These are phyloP conservation scores for Rhizopogon vinicolor DNA, from an alignment of 768 basidiomycete species.

Conservation along the genomic window DNA sequence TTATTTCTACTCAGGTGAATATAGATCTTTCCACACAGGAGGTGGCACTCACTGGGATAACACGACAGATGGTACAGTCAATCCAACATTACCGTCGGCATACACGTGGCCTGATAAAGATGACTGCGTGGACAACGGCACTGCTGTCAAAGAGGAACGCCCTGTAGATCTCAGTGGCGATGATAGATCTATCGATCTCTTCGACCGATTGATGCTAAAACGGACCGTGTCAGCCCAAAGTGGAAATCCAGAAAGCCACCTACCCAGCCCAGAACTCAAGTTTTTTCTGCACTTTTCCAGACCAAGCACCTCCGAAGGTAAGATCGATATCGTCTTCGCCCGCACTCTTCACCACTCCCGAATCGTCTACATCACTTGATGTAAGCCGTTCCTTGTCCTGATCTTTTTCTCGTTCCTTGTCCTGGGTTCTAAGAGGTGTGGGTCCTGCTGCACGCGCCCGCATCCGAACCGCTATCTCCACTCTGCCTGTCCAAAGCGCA, in stretches of 20 bases:
- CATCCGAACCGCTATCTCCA: slow-evolving; percentile 22
- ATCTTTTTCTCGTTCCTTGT: slow-evolving; percentile 24
- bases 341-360: slow-evolving; percentile 12
- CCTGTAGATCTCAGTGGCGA: slow-evolving; percentile 17
- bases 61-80: slow-evolving; percentile 34
- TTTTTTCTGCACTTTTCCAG: slow-evolving; percentile 41
- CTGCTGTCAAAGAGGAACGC: slow-evolving; percentile 23
- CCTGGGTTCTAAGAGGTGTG: slow-evolving; percentile 17
- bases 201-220: slow-evolving; percentile 30
- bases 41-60: slow-evolving; percentile 31
- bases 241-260: slow-evolving; percentile 11
- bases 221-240: slow-evolving; percentile 5
- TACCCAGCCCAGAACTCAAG: slow-evolving; percentile 47
- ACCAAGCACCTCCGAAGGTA: slow-evolving; percentile 32
- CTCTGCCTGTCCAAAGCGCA: slow-evolving; percentile 29
- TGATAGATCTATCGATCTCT: slow-evolving; percentile 21
- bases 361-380: slow-evolving; percentile 27
- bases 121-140: slow-evolving; percentile 29
- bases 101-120: slow-evolving; percentile 28
- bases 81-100: slow-evolving; percentile 20
- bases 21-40: not conserved
- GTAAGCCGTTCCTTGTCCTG: slow-evolving; percentile 21
- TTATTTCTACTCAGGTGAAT: slow-evolving; percentile 16
- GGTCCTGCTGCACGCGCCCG: slow-evolving; percentile 23
- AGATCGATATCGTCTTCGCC: slow-evolving; percentile 24